Evolutionary conservation across 192 early-diverging fungal species (phyloP).

Genomic region (Mortierella claussenii): DNA sequence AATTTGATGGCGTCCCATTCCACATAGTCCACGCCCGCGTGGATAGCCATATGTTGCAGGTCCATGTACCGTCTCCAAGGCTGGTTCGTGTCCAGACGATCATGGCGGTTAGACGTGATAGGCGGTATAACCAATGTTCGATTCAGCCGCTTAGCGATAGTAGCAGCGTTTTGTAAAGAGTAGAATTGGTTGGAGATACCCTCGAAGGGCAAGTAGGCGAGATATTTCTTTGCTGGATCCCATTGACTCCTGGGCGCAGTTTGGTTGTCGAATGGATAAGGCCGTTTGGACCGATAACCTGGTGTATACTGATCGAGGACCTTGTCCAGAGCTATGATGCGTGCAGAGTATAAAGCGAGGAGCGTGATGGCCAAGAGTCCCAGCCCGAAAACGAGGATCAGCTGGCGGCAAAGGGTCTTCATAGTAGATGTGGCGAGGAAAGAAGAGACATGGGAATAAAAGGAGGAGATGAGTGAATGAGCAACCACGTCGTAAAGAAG

Average conservation of each 20-base stretch:
- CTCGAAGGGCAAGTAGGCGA: conserved; percentile 30
- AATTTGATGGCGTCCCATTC: conserved; percentile 37
- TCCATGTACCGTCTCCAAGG: conserved; percentile 47
- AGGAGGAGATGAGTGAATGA: neutral
- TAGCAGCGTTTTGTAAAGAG: conserved; percentile 33
- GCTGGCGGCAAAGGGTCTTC: neutral
- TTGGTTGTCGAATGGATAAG: neutral
- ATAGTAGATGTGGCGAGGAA: neutral
- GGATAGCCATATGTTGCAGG: conserved; percentile 22
- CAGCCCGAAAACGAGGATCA: neutral
- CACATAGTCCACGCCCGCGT: conserved; percentile 17
- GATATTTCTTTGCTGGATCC: conserved; percentile 14
- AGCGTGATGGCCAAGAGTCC: neutral
- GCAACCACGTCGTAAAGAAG: neutral
- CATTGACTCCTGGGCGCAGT: conserved; percentile 15
- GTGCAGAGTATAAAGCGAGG: conserved; percentile 6
- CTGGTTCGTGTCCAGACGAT: conserved; percentile 32
- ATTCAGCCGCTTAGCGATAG: conserved; percentile 36
- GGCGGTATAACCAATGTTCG: conserved; percentile 37
- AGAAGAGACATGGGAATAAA: neutral
- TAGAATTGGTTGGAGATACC: conserved; percentile 48
- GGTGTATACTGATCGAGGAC: neutral
- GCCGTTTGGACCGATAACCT: neutral
- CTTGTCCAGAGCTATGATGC: neutral
- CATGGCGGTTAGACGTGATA: conserved; percentile 46